These are phyloP conservation scores for Coemansia furcata DNA, from an alignment of 192 early-diverging fungal species.

Conservation along the genomic window DNA sequence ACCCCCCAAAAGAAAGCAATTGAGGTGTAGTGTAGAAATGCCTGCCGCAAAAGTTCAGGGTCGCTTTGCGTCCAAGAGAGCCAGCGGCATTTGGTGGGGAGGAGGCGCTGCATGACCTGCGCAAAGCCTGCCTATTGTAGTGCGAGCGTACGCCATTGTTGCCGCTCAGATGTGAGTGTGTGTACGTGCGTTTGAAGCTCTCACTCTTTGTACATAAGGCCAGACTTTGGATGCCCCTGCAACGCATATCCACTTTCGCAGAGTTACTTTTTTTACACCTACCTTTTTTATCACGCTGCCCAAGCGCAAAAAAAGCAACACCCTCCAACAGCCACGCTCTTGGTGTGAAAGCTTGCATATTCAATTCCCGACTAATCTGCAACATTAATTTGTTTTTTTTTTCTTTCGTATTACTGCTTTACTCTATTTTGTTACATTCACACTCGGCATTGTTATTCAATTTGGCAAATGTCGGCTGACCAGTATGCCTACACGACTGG, in stretches of 20 bases:
- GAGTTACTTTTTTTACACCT: not conserved
- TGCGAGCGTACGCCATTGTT: not conserved
- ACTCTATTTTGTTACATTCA: not conserved
- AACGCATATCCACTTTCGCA: not conserved
- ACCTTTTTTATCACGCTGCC: not conserved
- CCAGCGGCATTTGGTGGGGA: not conserved
- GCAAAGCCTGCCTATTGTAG: not conserved
- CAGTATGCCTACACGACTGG: conserved; percentile 1
- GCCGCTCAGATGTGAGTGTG: not conserved
- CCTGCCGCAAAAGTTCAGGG: not conserved
- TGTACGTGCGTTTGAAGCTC: too few relatives aligned
- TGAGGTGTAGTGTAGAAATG: not conserved
- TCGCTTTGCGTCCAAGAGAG: not conserved
- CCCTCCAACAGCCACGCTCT: not conserved
- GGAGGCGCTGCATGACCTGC: conserved; percentile 1
- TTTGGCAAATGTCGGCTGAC: not conserved
- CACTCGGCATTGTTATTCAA: not conserved
- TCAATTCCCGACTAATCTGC: not conserved
- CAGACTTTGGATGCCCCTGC: not conserved
- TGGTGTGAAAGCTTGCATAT: not conserved
- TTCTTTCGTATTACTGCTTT: not conserved
- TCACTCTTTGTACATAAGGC: not conserved
- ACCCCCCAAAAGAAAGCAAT: not conserved
- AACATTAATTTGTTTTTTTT: not conserved
- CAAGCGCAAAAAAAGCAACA: not conserved